Base-by-base conservation (phyloP, 345 rosid genomes). In the Toxicodendron radicans region DNA sequence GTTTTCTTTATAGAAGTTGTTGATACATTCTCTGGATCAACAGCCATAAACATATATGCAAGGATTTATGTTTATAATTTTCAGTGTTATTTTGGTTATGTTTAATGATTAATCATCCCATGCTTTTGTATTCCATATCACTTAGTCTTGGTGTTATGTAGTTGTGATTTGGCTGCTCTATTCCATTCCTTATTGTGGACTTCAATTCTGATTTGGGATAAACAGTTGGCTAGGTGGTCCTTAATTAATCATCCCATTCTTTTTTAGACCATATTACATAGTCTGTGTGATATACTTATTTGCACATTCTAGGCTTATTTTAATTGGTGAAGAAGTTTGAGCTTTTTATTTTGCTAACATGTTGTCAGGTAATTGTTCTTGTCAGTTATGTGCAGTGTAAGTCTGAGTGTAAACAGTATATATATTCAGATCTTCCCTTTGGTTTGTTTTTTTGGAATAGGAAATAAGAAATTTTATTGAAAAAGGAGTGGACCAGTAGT, bases 41-140 rank as follows among this genome's bases (percentile, higher is more conserved):
- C 52, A 70, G 35, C 52, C 68, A 65, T 45, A 63, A 53, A 58
- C 54, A 43, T 70, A 7, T 38, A 38, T 38, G 53, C 54, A 35
- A 6, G 23, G n/a, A 24, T 65, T 1, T 46, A 45, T 65, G 35
- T 23, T 45, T 65, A 5, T 10, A 58, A 70, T 10, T 70, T 70
- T 20, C 41, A 24, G 10, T 23, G 41, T 41, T 70, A 17, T 58
- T 57, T 45, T 27, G 32, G 6, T 27, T 8, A 23, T 43, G 54
- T 41, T 70, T 58, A 21, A 69, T 54, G 18, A 33, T n/a, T 30
- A 54, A 35, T 38, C 49, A 54, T 23, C 30, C 10, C 23, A 70
- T 58, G 9, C 17, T 41, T 3, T 16, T 67, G 43, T 38, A 5
- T 38, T 38, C 14, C 45, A 27, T 49, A 60, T 30, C 33, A 49